These are phyloP conservation scores for Brassica hybrid DNA, from an alignment of 441 rosid genomes.

Conservation along the genomic window DNA sequence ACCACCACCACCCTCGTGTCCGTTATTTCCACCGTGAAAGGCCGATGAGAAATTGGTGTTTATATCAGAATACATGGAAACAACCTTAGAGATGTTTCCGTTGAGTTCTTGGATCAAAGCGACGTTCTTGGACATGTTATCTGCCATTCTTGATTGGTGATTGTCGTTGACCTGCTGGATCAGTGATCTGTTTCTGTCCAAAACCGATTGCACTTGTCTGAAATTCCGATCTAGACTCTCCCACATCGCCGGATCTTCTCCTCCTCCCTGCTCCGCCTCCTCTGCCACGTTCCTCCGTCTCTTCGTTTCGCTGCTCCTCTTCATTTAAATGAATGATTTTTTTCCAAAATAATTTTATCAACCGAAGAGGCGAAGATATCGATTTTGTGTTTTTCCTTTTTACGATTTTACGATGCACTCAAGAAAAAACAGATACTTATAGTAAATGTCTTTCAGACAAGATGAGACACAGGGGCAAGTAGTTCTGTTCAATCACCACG, in stretches of 20 bases:
- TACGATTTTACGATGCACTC: conserved; percentile 8
- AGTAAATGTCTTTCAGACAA: conserved; percentile 32
- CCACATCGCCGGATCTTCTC: conserved; percentile 70
- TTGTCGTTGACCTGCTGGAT: conserved; percentile 91
- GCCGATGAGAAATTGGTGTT: conserved; percentile 54
- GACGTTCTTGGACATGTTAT: conserved; percentile 91
- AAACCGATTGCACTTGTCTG: conserved; percentile 71
- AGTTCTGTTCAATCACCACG: conserved; percentile 9
- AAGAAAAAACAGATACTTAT: conserved; percentile 40
- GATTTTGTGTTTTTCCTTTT: conserved; percentile 19
- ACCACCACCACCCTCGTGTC: conserved; percentile 31
- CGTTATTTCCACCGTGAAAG: conserved; percentile 42
- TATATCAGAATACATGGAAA: conserved; percentile 76
- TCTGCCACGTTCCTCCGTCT: conserved; percentile 46
- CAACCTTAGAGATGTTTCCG: conserved; percentile 83
- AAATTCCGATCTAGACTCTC: conserved; percentile 55
- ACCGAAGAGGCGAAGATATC: neutral
- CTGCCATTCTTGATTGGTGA: conserved; percentile 76
- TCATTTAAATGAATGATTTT: conserved; percentile 11
- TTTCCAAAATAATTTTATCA: neutral
- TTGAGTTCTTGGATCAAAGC: conserved; percentile 85
- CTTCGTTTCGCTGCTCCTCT: conserved; percentile 36
- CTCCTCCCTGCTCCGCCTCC: conserved; percentile 31
- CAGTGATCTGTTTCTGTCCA: conserved; percentile 80
- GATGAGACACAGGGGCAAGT: conserved; percentile 30